phyloP scores from a whole-genome alignment of 768 basidiomycete genomes.

The Sistotremastrum suecicum region DNA sequence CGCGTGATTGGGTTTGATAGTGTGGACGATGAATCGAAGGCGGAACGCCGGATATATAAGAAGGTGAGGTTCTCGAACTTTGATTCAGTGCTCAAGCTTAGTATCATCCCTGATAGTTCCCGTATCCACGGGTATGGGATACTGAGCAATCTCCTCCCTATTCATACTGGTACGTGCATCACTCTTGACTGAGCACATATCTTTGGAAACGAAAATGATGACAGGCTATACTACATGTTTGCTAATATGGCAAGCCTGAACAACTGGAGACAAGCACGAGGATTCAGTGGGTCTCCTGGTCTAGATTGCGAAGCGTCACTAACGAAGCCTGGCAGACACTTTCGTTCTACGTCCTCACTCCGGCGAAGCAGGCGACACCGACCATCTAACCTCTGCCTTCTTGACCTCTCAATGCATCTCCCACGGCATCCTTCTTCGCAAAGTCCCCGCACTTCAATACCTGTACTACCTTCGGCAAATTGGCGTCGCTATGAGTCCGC shows the following conservation, averaged over 20 bases:
- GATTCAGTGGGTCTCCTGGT: constrained; percentile 61
- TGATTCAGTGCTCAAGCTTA: too few species aligned
- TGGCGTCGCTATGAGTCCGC: constrained; percentile 94
- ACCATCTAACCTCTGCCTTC: constrained; percentile 93
- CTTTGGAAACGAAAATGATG: background rate
- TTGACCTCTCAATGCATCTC: constrained; percentile 96
- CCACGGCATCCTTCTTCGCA: constrained; percentile 95
- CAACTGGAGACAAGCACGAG: constrained; percentile 74
- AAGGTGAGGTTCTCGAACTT: too few species aligned
- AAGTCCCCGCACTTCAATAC: constrained; percentile 94
- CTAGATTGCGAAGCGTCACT: background rate
- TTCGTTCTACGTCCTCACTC: constrained; percentile 95
- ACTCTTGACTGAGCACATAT: constrained; percentile 2
- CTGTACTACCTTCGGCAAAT: constrained; percentile 98
- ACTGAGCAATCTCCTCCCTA: constrained; percentile 84
- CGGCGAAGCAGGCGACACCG: constrained; percentile 96
- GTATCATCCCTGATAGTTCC: constrained; percentile 29
- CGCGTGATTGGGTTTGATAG: constrained; percentile 94
- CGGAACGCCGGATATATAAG: constrained; percentile 79
- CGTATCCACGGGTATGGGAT: constrained; percentile 84
- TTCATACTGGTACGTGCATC: constrained; percentile 67
- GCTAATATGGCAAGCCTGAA: constrained; percentile 94
- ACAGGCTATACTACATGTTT: constrained; percentile 93
- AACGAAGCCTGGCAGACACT: constrained; percentile 45
- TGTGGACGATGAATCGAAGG: constrained; percentile 97